Evolutionary conservation across 495 filamentous ascomycete genomes (phyloP).

Genomic region (Pseudomonodictys pantanalensis): DNA sequence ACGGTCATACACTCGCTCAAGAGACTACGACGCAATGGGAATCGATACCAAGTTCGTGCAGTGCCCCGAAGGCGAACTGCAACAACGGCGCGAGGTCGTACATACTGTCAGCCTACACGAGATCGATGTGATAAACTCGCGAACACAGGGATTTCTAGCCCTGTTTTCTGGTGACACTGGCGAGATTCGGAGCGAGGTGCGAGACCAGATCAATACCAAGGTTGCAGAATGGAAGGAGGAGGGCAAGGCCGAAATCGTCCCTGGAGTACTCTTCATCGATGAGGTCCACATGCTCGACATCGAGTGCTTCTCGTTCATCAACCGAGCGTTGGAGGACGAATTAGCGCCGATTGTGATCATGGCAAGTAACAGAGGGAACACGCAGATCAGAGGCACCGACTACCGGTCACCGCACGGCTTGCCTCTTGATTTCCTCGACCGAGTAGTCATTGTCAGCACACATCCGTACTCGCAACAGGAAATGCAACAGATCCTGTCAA

Average conservation of each 20-base stretch:
- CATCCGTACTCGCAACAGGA: conserved; percentile 82
- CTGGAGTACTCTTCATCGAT: conserved; percentile 96
- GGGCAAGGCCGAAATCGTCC: conserved; percentile 96
- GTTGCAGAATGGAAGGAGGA: conserved; percentile 99
- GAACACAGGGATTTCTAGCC: conserved; percentile 92
- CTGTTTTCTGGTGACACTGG: conserved; percentile 97
- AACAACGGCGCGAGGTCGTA: conserved; percentile 93
- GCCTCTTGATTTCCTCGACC: conserved; percentile 93
- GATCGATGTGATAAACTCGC: conserved; percentile 98
- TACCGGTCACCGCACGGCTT: conserved; percentile 90
- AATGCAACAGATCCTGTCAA: conserved; percentile 82
- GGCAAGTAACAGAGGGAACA: conserved; percentile 94
- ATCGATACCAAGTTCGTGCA: conserved; percentile 97
- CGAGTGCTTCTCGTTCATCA: conserved; percentile 98
- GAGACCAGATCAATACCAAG: conserved; percentile 98
- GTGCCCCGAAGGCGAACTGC: conserved; percentile 96
- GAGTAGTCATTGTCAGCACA: conserved; percentile 94
- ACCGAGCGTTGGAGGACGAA: conserved; percentile 90
- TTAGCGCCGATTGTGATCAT: conserved; percentile 98
- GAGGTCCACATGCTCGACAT: conserved; percentile 99
- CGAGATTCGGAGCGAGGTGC: conserved; percentile 94
- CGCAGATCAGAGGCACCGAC: conserved; percentile 88
- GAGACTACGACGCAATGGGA: conserved; percentile 99
- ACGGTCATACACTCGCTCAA: conserved; percentile 84
- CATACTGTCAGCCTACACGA: conserved; percentile 97